Percentiles rank a stretch among this genome's conserved stretches.
phyloP scores from a whole-genome alignment of 495 filamentous ascomycete genomes.

The Penicillium goetzii region DNA sequence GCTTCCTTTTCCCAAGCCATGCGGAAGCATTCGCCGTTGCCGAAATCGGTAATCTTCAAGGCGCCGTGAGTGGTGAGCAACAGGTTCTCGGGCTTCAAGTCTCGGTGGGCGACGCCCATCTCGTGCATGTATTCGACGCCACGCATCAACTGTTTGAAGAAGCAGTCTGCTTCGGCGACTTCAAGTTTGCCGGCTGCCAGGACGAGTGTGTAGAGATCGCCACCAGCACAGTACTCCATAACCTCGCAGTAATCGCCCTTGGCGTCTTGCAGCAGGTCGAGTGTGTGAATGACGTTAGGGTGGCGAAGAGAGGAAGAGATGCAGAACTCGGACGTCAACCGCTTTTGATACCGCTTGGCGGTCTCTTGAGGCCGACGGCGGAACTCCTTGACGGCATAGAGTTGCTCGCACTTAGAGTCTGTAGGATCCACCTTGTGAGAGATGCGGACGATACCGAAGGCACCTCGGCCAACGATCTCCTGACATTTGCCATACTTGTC shows the following conservation, averaged over 20 bases:
- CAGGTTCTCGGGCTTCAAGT: slow-evolving; percentile 96
- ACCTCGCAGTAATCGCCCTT: slow-evolving; percentile 99
- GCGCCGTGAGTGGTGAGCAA: slow-evolving; percentile 89
- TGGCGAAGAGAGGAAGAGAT: slow-evolving; percentile 96
- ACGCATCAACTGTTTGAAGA: slow-evolving; percentile 99
- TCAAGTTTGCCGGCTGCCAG: slow-evolving; percentile 92
- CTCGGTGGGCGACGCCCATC: slow-evolving; percentile 98
- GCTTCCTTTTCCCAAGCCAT: slow-evolving; percentile 99
- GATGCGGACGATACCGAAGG: slow-evolving; percentile 96
- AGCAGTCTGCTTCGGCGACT: slow-evolving; percentile 92
- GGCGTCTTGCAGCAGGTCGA: slow-evolving; percentile 91
- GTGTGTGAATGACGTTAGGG: slow-evolving; percentile 97
- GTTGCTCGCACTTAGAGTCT: slow-evolving; percentile 80
- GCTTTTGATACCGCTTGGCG: slow-evolving; percentile 95
- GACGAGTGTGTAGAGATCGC: slow-evolving; percentile 93
- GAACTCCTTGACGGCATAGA: slow-evolving; percentile 99
- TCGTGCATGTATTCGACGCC: slow-evolving; percentile 99
- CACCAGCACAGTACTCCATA: slow-evolving; percentile 98
- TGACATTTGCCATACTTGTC: slow-evolving; percentile 99
- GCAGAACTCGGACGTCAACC: slow-evolving; percentile 97
- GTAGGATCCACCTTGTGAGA: slow-evolving; percentile 92
- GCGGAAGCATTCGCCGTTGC: slow-evolving; percentile 98
- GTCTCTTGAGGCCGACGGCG: slow-evolving; percentile 91
- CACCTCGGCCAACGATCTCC: slow-evolving; percentile 95
- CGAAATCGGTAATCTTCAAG: slow-evolving; percentile 99